These are phyloP conservation scores for Suillus cothurnatus DNA, from an alignment of 768 basidiomycete genomes.

Conservation along the genomic window DNA sequence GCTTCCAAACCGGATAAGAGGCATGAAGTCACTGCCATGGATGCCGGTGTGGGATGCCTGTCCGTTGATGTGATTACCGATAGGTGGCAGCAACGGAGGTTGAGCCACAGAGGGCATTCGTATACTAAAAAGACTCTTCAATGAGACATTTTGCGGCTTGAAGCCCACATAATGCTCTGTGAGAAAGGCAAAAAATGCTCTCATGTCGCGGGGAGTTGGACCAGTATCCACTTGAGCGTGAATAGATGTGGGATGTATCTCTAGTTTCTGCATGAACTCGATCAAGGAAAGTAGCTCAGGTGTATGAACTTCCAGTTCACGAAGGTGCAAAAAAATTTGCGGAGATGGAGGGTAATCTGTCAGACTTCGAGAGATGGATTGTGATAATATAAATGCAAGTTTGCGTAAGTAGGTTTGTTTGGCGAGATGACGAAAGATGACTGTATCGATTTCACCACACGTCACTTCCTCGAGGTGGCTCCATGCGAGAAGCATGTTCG, in stretches of 20 bases:
- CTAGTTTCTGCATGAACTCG: background rate
- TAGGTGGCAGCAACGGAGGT: background rate
- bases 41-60: background rate
- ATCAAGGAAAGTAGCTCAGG: background rate
- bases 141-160: background rate
- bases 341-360: background rate
- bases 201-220: background rate
- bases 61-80: background rate
- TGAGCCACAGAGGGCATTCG: background rate
- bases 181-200: background rate
- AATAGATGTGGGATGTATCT: background rate
- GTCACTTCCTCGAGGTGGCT: background rate
- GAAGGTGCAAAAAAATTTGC: background rate
- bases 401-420: background rate
- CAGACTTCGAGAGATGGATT: background rate
- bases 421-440: background rate
- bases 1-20: background rate
- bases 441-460: conserved; percentile 1
- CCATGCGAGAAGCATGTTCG: background rate
- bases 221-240: background rate
- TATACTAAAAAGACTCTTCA: background rate
- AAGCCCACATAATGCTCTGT: background rate
- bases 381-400: background rate
- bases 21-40: background rate
- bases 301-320: background rate